Evolutionary conservation across 495 filamentous ascomycete genomes (phyloP).

Genomic region (Elasticomyces elasticus): DNA sequence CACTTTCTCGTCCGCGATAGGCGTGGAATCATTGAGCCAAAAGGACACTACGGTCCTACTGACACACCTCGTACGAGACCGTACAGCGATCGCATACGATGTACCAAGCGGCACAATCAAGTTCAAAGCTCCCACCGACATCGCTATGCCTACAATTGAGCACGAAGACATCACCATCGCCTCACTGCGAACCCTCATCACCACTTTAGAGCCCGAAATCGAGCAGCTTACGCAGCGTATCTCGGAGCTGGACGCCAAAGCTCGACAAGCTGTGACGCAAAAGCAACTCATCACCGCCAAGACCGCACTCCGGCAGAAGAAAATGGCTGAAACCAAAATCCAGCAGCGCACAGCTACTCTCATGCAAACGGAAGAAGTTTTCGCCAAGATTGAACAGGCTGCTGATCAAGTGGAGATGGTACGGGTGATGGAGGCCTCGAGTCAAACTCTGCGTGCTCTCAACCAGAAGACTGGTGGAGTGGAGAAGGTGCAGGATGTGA

Average conservation of each 20-base stretch:
- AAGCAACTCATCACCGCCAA: slow-evolving; percentile 68
- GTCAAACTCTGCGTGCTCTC: slow-evolving; percentile 58
- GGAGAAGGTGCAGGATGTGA: slow-evolving; percentile 29
- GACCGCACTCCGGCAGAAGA: slow-evolving; percentile 70
- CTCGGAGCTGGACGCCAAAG: slow-evolving; percentile 39
- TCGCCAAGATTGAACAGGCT: slow-evolving; percentile 72
- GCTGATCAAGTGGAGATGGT: slow-evolving; percentile 72
- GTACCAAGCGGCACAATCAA: slow-evolving; percentile 50
- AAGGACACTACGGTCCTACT: slow-evolving; percentile 27
- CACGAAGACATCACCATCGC: slow-evolving; percentile 72
- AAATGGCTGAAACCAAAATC: slow-evolving; percentile 62
- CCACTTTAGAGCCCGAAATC: slow-evolving; percentile 38
- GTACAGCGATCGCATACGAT: slow-evolving; percentile 22
- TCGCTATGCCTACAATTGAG: slow-evolving; percentile 46
- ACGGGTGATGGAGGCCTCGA: slow-evolving; percentile 66
- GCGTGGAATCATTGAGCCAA: slow-evolving; percentile 6
- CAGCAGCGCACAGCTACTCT: slow-evolving; percentile 58
- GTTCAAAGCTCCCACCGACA: slow-evolving; percentile 45
- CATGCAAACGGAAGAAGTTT: slow-evolving; percentile 72
- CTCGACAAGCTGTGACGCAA: slow-evolving; percentile 54
- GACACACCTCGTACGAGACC: slow-evolving; percentile 30
- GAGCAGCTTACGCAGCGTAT: slow-evolving; percentile 37
- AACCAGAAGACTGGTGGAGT: slow-evolving; percentile 66
- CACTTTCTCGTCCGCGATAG: slow-evolving; percentile 16
- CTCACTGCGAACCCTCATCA: slow-evolving; percentile 42